Percentiles rank a stretch among this genome's conserved stretches.
Evolutionary conservation across 208 protist species (phyloP).

Genomic region (Trypanosoma lewisi): DNA sequence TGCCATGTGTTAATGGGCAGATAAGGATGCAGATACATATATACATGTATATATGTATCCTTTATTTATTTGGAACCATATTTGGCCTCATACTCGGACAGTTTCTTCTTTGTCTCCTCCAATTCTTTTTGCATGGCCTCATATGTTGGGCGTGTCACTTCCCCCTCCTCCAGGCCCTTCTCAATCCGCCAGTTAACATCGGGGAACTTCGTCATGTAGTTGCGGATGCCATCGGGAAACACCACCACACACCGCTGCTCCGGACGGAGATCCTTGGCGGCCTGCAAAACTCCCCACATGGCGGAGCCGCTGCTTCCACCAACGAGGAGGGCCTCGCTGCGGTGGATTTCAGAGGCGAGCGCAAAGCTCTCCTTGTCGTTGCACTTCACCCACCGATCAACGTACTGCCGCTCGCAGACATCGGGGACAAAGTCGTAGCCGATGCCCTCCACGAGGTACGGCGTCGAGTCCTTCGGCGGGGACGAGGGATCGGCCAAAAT

Average conservation of each 20-base stretch:
- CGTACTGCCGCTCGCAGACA: constrained; percentile 89
- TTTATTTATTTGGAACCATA: neutral
- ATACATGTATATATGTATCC: neutral
- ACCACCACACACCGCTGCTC: constrained; percentile 94
- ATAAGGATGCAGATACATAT: too few species aligned
- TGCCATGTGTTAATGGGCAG: too few species aligned
- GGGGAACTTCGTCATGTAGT: constrained; percentile 98
- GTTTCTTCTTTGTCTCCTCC: constrained; percentile 50
- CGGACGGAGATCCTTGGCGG: constrained; percentile 87
- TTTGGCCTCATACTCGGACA: constrained; percentile 56
- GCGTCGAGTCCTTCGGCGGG: constrained; percentile 20
- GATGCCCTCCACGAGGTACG: constrained; percentile 97
- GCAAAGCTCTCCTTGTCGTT: constrained; percentile 93
- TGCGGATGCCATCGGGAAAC: constrained; percentile 95
- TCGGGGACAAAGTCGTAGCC: constrained; percentile 98
- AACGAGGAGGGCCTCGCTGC: constrained; percentile 94
- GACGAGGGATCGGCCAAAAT: constrained; percentile 92
- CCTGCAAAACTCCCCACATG: constrained; percentile 88
- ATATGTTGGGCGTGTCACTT: constrained; percentile 75
- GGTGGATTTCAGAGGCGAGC: constrained; percentile 91
- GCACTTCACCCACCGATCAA: constrained; percentile 95
- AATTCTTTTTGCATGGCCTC: constrained; percentile 61
- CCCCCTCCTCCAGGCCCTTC: constrained; percentile 85
- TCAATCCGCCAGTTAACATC: constrained; percentile 96
- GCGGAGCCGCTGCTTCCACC: constrained; percentile 94